Evolutionary conservation across 257 asterid species (phyloP).

Genomic region (Plantago elongata): DNA sequence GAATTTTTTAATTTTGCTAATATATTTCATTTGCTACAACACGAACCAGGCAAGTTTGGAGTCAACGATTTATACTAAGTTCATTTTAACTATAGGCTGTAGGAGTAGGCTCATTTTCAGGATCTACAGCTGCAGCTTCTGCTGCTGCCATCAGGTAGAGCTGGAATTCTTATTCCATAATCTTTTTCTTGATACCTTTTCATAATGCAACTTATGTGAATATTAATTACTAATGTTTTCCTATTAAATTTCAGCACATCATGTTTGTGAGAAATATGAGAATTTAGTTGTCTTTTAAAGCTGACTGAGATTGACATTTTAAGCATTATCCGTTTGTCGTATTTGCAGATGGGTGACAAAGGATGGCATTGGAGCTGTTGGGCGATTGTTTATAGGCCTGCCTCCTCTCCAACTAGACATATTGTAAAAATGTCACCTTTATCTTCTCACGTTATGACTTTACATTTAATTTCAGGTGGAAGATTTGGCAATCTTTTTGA

Average conservation of each 20-base stretch:
- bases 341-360: conserved; percentile 88
- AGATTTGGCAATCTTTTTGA: conserved; percentile 91
- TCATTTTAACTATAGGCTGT: conserved; percentile 62
- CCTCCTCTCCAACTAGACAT: conserved; percentile 19
- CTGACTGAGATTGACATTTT: background rate
- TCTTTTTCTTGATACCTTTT: conserved; percentile 10
- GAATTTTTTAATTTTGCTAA: conserved; percentile 11
- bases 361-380: conserved; percentile 98
- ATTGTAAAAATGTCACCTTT: conserved; percentile 12
- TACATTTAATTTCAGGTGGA: conserved; percentile 68
- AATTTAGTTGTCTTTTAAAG: conserved; percentile 12
- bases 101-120: conserved; percentile 89
- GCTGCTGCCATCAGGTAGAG: conserved; percentile 92
- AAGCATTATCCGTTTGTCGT: conserved; percentile 16
- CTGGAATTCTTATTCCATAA: conserved; percentile 10
- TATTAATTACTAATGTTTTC: conserved; percentile 4
- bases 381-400: conserved; percentile 88
- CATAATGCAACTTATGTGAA: background rate
- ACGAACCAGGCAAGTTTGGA: conserved; percentile 13
- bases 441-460: conserved; percentile 20
- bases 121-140: conserved; percentile 90
- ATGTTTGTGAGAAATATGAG: conserved; percentile 15
- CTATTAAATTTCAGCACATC: conserved; percentile 3
- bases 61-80: conserved; percentile 20
- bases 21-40: conserved; percentile 11